Evolutionary conservation across 2,329 filamentous ascomycete genomes (phyloP).

Genomic region (Epichloe aotearoae): DNA sequence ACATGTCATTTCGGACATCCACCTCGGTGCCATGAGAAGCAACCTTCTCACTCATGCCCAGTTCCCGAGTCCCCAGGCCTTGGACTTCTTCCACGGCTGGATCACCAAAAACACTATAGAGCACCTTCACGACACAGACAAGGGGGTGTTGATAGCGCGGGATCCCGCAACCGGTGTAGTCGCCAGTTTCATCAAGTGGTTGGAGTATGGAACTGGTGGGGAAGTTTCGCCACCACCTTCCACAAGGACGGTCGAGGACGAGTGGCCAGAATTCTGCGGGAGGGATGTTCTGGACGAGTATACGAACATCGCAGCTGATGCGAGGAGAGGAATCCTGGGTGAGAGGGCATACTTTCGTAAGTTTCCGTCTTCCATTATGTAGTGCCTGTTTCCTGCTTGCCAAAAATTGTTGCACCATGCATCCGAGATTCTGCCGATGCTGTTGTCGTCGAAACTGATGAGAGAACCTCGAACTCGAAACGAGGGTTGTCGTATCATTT

Average conservation of each 20-base stretch:
- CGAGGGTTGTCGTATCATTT: background rate
- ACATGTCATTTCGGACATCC: constrained; percentile 16
- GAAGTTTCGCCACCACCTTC: constrained; percentile 4
- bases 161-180: constrained; percentile 16
- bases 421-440: background rate
- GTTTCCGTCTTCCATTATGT: constrained; percentile 9
- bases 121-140: constrained; percentile 14
- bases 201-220: constrained; percentile 12
- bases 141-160: constrained; percentile 22
- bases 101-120: constrained; percentile 18
- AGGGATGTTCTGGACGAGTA: constrained; percentile 22
- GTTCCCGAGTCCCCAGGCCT: constrained; percentile 21
- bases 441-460: background rate
- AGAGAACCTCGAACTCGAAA: background rate
- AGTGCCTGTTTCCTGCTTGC: background rate
- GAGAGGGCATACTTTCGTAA: constrained; percentile 22
- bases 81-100: constrained; percentile 17
- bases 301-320: constrained; percentile 16
- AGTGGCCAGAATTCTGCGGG: constrained; percentile 18
- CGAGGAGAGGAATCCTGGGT: constrained; percentile 19
- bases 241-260: constrained; percentile 11
- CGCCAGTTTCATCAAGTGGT: constrained; percentile 24
- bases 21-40: constrained; percentile 25
- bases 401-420: background rate
- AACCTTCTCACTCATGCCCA: constrained; percentile 27